phyloP scores from a whole-genome alignment of 306 rosid species.

The Inga laurina region DNA sequence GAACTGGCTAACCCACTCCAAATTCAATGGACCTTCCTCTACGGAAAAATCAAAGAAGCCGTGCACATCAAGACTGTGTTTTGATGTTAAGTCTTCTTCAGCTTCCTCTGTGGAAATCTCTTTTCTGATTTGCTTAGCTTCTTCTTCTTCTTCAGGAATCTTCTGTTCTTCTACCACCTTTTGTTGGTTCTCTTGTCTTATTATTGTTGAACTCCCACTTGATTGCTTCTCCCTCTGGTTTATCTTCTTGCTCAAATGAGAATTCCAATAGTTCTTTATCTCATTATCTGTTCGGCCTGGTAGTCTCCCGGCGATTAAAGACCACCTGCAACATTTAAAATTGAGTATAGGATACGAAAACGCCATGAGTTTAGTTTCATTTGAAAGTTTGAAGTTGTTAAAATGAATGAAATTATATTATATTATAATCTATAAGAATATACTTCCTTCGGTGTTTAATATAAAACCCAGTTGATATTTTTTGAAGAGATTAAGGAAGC shows the following conservation, averaged over 20 bases:
- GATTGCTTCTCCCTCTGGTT: conserved; percentile 34
- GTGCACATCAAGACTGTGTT: conserved; percentile 41
- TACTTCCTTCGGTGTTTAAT: too few relatives aligned
- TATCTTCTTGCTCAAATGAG: conserved; percentile 24
- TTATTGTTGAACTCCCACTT: conserved; percentile 4
- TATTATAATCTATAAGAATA: background rate
- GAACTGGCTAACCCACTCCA: conserved; percentile 62
- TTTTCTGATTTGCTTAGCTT: conserved; percentile 16
- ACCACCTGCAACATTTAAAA: conserved; percentile 49
- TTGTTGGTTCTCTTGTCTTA: background rate
- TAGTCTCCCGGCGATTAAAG: conserved; percentile 65
- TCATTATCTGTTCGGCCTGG: conserved; percentile 44
- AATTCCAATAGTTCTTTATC: background rate
- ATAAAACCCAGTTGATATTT: too few relatives aligned
- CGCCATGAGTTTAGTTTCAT: too few relatives aligned
- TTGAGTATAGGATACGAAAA: too few relatives aligned
- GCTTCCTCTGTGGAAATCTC: conserved; percentile 29
- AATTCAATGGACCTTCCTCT: conserved; percentile 46
- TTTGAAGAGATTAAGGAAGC: too few relatives aligned
- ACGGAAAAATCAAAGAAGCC: conserved; percentile 62
- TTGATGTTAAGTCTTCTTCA: background rate
- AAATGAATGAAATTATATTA: background rate
- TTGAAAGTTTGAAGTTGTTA: too few relatives aligned
- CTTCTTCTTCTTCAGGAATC: background rate
- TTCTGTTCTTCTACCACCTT: background rate